A percentile compares a stretch with the other conserved stretches of the same genome.
phyloP scores from a whole-genome alignment of 2,329 filamentous ascomycete genomes.

The Xylariaceae sp. region DNA sequence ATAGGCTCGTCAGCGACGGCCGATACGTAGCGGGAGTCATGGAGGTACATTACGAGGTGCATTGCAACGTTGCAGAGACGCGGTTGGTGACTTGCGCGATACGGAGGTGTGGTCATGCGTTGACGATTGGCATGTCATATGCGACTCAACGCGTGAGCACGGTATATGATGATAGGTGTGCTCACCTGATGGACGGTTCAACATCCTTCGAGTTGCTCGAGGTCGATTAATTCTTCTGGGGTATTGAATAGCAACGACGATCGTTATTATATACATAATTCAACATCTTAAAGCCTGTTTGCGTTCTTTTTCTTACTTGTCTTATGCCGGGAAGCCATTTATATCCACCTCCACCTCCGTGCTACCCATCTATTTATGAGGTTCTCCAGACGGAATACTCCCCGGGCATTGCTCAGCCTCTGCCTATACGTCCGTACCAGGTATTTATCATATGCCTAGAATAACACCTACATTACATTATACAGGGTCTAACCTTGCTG shows the following conservation, averaged over 20 bases:
- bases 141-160: not conserved
- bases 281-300: not conserved
- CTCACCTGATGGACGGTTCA: not conserved
- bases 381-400: not conserved
- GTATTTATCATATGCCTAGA: not conserved
- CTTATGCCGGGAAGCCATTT: no score
- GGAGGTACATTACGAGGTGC: conserved; percentile 8
- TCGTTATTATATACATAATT: not conserved
- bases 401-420: no score
- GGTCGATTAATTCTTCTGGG: not conserved
- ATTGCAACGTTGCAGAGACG: not conserved
- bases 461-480: no score
- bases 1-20: not conserved
- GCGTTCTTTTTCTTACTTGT: not conserved
- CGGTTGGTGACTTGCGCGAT: not conserved
- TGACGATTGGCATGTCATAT: not conserved
- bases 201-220: not conserved
- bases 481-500: not conserved
- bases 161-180: not conserved
- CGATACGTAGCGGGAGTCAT: not conserved
- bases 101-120: not conserved
- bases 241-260: not conserved
- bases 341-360: not conserved
- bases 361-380: not conserved
- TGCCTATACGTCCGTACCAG: no score